Percentiles rank a stretch among this genome's conserved stretches.
phyloP scores from a whole-genome alignment of 1,284 basidiomycete genomes.

The Cutaneotrichosporon dermatis region DNA sequence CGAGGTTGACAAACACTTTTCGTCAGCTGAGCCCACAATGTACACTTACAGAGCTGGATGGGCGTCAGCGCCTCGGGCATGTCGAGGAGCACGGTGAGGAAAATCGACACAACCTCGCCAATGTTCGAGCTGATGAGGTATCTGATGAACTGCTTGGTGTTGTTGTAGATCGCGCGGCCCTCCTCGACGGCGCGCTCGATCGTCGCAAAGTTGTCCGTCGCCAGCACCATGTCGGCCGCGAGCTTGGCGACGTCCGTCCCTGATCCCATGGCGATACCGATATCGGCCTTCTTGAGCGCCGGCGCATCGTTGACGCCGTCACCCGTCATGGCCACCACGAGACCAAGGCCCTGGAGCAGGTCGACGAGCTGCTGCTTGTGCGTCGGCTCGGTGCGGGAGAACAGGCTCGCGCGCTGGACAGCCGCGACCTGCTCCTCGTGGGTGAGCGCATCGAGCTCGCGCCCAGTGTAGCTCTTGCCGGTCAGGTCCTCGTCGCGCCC shows the following conservation, averaged over 20 bases:
- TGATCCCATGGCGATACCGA: constrained; percentile 98
- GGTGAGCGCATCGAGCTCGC: constrained; percentile 78
- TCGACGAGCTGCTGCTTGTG: constrained; percentile 97
- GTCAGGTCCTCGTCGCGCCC: constrained; percentile 71
- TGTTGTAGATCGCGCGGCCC: constrained; percentile 95
- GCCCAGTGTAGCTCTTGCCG: constrained; percentile 90
- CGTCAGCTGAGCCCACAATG: neutral
- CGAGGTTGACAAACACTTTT: constrained; percentile 86
- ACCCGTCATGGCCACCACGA: constrained; percentile 97
- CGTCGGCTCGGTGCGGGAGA: constrained; percentile 87
- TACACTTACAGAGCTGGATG: constrained; percentile 63
- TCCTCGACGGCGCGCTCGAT: constrained; percentile 95
- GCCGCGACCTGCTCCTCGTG: constrained; percentile 76
- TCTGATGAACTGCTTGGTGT: constrained; percentile 83
- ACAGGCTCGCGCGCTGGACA: constrained; percentile 80
- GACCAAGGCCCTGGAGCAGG: constrained; percentile 81
- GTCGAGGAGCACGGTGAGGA: constrained; percentile 90
- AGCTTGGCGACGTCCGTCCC: constrained; percentile 98
- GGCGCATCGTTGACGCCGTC: constrained; percentile 97
- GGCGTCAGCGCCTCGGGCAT: constrained; percentile 99
- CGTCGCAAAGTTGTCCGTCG: constrained; percentile 63
- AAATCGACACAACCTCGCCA: constrained; percentile 96
- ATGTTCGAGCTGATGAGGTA: constrained; percentile 86
- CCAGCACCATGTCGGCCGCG: constrained; percentile 93
- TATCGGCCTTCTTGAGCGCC: constrained; percentile 95